Evolutionary conservation across 371 early-diverging fungal genomes (phyloP).

Genomic region (Choanephora cucurbitarum): DNA sequence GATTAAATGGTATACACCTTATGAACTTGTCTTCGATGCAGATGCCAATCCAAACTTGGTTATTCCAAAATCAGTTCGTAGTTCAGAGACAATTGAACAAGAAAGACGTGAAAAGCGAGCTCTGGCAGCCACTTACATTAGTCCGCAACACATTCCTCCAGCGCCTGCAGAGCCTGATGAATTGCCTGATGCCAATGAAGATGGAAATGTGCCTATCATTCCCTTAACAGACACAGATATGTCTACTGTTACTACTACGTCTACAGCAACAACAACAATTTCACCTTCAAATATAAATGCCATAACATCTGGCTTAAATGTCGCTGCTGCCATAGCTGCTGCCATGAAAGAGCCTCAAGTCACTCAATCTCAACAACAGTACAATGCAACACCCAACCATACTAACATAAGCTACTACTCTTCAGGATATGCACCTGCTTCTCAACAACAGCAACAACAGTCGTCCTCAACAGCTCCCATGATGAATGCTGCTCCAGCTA

Average conservation of each 20-base stretch:
- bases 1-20: constrained; percentile 24
- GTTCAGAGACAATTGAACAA: constrained; percentile 17
- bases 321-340: constrained; percentile 12
- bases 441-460: background rate
- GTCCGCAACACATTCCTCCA: constrained; percentile 33
- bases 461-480: background rate
- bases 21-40: constrained; percentile 5
- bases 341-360: constrained; percentile 3
- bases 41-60: constrained; percentile 7
- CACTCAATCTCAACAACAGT: constrained; percentile 3
- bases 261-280: background rate
- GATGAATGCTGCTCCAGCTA: background rate
- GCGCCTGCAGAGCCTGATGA: constrained; percentile 39
- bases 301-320: constrained; percentile 2
- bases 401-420: background rate
- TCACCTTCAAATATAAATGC: background rate
- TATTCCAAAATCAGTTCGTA: constrained; percentile 8
- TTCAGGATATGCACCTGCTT: background rate
- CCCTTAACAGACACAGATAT: constrained; percentile 7
- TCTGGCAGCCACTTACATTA: constrained; percentile 32
- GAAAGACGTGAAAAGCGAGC: constrained; percentile 21
- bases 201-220: constrained; percentile 1
- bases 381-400: background rate
- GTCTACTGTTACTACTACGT: background rate
- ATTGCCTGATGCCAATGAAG: constrained; percentile 8